Evolutionary conservation across 331 rosid species (phyloP).

Genomic region (Acacia pycnantha): DNA sequence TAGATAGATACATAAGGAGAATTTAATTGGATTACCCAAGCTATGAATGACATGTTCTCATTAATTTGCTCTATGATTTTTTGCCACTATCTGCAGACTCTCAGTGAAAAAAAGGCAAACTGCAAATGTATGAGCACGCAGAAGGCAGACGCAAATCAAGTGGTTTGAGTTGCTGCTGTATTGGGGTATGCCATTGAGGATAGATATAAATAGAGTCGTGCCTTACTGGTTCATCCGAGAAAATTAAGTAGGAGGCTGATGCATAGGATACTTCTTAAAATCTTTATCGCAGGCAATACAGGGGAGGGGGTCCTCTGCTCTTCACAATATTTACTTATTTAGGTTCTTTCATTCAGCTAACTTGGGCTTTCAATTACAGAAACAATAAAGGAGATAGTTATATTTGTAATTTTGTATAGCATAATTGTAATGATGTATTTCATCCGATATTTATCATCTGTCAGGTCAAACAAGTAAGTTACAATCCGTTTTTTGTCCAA

Average conservation of each 20-base stretch:
- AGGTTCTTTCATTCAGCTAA: conserved; percentile 18
- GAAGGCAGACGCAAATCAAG: conserved; percentile 47
- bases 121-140: conserved; percentile 68
- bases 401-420: conserved; percentile 31
- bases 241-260: conserved; percentile 7
- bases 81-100: conserved; percentile 47
- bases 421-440: conserved; percentile 20
- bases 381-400: conserved; percentile 23
- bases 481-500: neutral
- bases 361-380: conserved; percentile 25
- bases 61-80: conserved; percentile 2
- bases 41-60: neutral
- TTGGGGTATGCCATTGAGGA: neutral
- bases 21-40: neutral
- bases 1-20: neutral
- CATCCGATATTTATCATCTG: neutral
- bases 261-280: neutral
- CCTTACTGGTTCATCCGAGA: neutral
- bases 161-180: conserved; percentile 40
- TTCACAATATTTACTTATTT: neutral
- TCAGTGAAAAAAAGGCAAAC: conserved; percentile 60
- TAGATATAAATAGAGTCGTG: conserved; percentile 23
- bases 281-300: conserved; percentile 6
- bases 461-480: neutral
- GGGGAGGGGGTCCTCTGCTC: conserved; percentile 18